Evolutionary conservation across 345 rosid genomes (phyloP).

Genomic region (Barbarea vulgaris): DNA sequence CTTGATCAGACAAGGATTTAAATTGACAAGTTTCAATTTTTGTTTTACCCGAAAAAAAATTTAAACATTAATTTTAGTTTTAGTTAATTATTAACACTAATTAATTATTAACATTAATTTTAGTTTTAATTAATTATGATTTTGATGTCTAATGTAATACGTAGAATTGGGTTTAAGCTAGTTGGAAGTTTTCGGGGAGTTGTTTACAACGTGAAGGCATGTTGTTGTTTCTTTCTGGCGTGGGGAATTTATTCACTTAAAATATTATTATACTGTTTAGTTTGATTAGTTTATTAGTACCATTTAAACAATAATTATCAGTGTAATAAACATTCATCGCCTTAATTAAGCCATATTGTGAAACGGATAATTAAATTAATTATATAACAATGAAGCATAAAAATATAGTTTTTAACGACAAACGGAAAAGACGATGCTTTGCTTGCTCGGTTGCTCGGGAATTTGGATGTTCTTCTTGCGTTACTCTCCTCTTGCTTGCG

Average conservation of each 20-base stretch:
- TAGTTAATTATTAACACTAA: neutral
- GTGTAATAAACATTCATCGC: neutral
- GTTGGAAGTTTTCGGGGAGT: conserved; percentile 38
- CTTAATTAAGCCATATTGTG: conserved; percentile 16
- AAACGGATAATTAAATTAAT: neutral
- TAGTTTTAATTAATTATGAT: neutral
- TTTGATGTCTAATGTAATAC: neutral
- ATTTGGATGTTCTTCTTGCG: conserved; percentile 18
- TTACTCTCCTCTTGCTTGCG: conserved; percentile 13
- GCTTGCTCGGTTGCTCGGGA: conserved; percentile 1
- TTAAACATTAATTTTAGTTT: neutral
- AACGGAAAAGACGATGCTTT: conserved; percentile 30
- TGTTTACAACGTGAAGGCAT: conserved; percentile 37
- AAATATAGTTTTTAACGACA: neutral
- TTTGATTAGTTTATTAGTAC: neutral
- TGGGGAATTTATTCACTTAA: conserved; percentile 29
- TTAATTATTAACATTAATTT: neutral
- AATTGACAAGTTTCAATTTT: neutral
- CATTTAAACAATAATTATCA: neutral
- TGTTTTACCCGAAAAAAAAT: neutral
- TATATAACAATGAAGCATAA: neutral
- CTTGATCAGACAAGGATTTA: neutral
- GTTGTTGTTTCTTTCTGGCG: conserved; percentile 43
- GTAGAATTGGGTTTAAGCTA: conserved; percentile 27
- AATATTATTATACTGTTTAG: conserved; percentile 6